These are phyloP conservation scores for Trichoderma brevicompactum DNA, from an alignment of 2,329 filamentous ascomycete genomes.

Conservation along the genomic window DNA sequence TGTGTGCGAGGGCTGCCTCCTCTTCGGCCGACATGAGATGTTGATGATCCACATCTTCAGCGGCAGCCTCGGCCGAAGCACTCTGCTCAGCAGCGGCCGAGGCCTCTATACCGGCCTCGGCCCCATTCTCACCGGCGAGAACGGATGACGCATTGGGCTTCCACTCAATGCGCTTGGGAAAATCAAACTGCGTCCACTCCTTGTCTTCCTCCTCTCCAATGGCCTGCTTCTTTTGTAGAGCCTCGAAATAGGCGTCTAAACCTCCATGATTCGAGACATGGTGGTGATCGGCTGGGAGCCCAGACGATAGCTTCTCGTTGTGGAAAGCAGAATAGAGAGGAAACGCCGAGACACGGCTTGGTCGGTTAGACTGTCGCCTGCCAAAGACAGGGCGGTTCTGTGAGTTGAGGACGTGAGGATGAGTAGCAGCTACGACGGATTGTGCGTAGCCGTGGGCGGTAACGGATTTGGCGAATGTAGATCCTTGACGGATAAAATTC, in stretches of 20 bases:
- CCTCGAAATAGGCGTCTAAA: constrained; percentile 89
- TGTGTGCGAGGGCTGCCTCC: constrained; percentile 72
- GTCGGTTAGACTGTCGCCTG: constrained; percentile 59
- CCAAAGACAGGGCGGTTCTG: constrained; percentile 69
- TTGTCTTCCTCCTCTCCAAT: constrained; percentile 65
- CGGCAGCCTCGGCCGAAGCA: constrained; percentile 40
- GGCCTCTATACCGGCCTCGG: constrained; percentile 31
- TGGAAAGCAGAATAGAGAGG: constrained; percentile 81
- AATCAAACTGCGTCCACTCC: constrained; percentile 92
- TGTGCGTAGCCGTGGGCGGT: constrained; percentile 98
- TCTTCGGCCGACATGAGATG: constrained; percentile 52
- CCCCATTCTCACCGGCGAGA: constrained; percentile 62
- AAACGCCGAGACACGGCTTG: constrained; percentile 58
- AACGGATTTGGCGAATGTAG: constrained; percentile 82
- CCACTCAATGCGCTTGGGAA: constrained; percentile 88
- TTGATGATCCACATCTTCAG: constrained; percentile 46
- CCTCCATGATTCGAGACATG: constrained; percentile 63
- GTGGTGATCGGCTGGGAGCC: constrained; percentile 58
- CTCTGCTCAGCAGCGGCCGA: constrained; percentile 34
- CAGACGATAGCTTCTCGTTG: constrained; percentile 55
- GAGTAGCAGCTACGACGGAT: constrained; percentile 92
- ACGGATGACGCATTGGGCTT: constrained; percentile 65
- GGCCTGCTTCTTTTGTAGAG: constrained; percentile 78
- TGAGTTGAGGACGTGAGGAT: constrained; percentile 75
- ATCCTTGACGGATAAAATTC: constrained; percentile 94